phyloP scores from a whole-genome alignment of 2,329 filamentous ascomycete species.

The Berkeleyomyces basicola region DNA sequence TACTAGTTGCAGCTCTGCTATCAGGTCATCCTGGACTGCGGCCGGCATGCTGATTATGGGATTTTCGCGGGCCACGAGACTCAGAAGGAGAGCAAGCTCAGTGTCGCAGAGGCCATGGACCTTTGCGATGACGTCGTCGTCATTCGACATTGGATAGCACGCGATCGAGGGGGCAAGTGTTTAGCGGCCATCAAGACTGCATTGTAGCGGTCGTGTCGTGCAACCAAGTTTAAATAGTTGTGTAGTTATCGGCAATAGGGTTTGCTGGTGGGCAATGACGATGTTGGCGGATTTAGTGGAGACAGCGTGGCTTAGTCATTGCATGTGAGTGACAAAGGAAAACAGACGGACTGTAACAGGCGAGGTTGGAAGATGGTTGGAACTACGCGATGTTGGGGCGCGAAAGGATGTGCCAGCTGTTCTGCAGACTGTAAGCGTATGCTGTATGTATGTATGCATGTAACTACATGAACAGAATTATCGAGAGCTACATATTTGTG shows the following conservation, averaged over 20 bases:
- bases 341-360: neutral
- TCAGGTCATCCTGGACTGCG: constrained; percentile 42
- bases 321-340: neutral
- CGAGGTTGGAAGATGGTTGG: neutral
- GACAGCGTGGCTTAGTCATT: neutral
- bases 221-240: too few relatives aligned
- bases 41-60: constrained; percentile 66
- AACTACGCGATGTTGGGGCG: too few relatives aligned
- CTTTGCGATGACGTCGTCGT: constrained; percentile 44
- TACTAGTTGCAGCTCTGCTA: constrained; percentile 57
- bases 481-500: too few relatives aligned
- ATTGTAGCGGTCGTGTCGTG: too few relatives aligned
- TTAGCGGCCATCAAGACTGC: neutral
- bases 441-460: too few relatives aligned
- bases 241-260: neutral
- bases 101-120: constrained; percentile 71
- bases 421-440: neutral
- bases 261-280: neutral
- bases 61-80: constrained; percentile 66
- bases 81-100: constrained; percentile 71
- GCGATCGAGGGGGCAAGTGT: constrained; percentile 9
- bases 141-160: constrained; percentile 38
- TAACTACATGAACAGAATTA: too few relatives aligned
- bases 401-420: neutral
- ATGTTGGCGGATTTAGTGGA: neutral